Base-by-base conservation (phyloP, 345 rosid species). In the Rhodomyrtus tomentosa region DNA sequence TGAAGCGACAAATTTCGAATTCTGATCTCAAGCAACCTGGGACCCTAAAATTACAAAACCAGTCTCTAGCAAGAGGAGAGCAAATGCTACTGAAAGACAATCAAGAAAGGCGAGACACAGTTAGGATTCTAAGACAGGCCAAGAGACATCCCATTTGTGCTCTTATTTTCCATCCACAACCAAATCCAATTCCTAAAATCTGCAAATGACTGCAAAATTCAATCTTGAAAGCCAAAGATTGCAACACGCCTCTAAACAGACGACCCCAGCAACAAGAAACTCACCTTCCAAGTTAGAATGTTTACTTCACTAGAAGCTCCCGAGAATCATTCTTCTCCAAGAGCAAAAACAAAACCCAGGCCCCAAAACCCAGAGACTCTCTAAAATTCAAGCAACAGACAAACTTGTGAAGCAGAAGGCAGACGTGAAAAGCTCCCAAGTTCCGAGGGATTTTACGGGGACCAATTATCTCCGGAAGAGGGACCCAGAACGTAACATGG, bases 331-430 rank as follows among this genome's bases (percentile, higher is more conserved):
- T 36, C 79, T 40, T 68, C 25, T 36, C 79, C 79, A 1, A 68
- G 45, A 42, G 14, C 73, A 50, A 51, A 81, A 84, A 59, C 87
- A 86, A 80, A 89, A 85, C 58, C 85, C 85, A 85, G 58, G 76
- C 83, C 32, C 76, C 52, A 73, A 86, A 86, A 82, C 86, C 83
- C 62, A 83, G 80, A 76, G 68, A 73, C 80, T 53, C 54, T 54
- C 86, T 81, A 45, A 24, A 54, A 59, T 42, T 62, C 62, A 56
- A 76, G 84, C 87, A 72, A 86, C 86, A 86, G 84, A 84, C 81
- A 91, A 81, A 80, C 83, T 53, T 68, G 68, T 85, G 82, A 50
- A 48, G 50, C 36, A 59, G 14, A 15, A 82, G 49, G 62, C 76
- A 55, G 2, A 86, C 55, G 81, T 83, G 56, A 84, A 73, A 85